Base-by-base conservation (phyloP, 805 yeast species). In the Ogataea pignaliae region DNA sequence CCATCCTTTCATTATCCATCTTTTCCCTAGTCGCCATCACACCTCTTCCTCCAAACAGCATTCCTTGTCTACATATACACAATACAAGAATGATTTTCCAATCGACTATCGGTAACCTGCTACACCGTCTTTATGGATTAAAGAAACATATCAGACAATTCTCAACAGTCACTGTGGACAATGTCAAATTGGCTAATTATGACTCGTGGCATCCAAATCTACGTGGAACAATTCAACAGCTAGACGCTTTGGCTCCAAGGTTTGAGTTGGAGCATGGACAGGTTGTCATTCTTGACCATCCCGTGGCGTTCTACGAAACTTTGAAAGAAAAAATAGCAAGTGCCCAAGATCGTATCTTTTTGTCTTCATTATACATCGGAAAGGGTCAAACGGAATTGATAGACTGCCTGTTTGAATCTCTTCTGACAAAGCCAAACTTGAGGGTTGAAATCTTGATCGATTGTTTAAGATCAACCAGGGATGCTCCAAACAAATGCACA, bases 391-490 rank as follows among this genome's bases (percentile, higher is more conserved):
- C 75, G 39, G 98, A 91, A 47, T 73, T 93, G 21, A 70, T 90
- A 12, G 71, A 73, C 8, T 76, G 83, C 48, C 51, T 93, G 3
- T 73, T 75, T 12, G 61, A 67, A 7, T 90, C 96, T 0, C 62
- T 93, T 52, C 54, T 58, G 1, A 55, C 59, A 3, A 88, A 86
- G 47, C 76, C 81, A 2, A 66, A 78, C 18, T 70, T 93, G 47
- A 73, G 77, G 52, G 85, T 93, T 1, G 77, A 76, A 46, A 80
- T 93, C 21, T 69, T 93, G 41, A 75, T 90, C 6, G 99, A 93
- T 64, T 95, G 90, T 11, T 71, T 93, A 38, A 67, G 99, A 53
- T 96, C 97, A 0, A 91, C 98, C 0, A 76, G 99, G 52, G 99
- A 93, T 57, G 82, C 89, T 1, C 98, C 99, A 0, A 66, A 75